Evolutionary conservation across 805 yeast species (phyloP).

Genomic region (Ogataea kodamae): DNA sequence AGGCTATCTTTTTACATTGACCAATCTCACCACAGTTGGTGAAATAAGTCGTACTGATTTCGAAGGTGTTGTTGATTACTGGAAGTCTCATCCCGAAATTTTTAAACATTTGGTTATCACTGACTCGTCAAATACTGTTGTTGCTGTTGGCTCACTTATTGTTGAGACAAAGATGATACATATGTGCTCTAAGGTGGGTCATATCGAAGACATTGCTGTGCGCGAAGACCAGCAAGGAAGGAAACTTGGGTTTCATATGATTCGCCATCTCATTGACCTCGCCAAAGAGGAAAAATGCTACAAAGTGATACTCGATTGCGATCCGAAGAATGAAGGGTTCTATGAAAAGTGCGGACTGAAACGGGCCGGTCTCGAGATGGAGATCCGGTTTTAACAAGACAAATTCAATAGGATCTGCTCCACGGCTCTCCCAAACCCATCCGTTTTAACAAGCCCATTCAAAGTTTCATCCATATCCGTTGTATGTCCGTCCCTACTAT

Average conservation of each 20-base stretch:
- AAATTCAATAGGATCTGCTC: constrained; percentile 15
- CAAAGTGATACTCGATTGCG: constrained; percentile 87
- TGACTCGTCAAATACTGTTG: constrained; percentile 49
- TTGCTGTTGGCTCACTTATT: constrained; percentile 79
- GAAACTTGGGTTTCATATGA: constrained; percentile 67
- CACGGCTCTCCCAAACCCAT: constrained; percentile 17
- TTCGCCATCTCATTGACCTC: constrained; percentile 54
- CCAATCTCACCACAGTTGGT: constrained; percentile 81
- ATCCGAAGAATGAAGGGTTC: constrained; percentile 74
- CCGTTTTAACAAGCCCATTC: constrained; percentile 17
- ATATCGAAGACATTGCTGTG: constrained; percentile 92
- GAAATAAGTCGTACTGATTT: constrained; percentile 52
- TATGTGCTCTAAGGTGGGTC: constrained; percentile 81
- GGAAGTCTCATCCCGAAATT: constrained; percentile 50
- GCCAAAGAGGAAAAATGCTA: constrained; percentile 70
- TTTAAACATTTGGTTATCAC: constrained; percentile 72
- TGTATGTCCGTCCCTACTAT: constrained; percentile 1
- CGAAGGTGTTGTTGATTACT: constrained; percentile 47
- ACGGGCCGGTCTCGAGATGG: constrained; percentile 69
- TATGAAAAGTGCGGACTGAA: constrained; percentile 83
- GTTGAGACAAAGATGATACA: constrained; percentile 84
- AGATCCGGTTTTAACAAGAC: constrained; percentile 38
- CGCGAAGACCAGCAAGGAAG: constrained; percentile 74
- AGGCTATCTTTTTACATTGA: constrained; percentile 61
- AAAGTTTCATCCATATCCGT: constrained; percentile 17